Base-by-base conservation (phyloP, 2,329 filamentous ascomycete genomes). In the Paecilomyces sp. region DNA sequence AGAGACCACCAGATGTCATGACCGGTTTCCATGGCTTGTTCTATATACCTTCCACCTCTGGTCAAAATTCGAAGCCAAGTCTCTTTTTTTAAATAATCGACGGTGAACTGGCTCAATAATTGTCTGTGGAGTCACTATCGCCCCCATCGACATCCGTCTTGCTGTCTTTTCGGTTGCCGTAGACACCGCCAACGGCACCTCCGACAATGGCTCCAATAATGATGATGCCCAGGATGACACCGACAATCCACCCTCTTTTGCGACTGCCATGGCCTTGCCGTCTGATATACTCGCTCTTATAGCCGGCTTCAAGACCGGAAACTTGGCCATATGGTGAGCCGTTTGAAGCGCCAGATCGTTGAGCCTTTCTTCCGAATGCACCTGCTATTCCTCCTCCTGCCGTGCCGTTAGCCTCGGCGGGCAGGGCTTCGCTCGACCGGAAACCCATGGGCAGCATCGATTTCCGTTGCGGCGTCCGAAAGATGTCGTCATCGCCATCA, bases 11-110 rank as follows among this genome's bases (percentile, higher is more conserved):
- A 97, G 77, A 9, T 94, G 93, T 93, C 93, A 97, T 73, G 96
- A 93, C 92, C 92, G 97, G n/a, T 81, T 50, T 81, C 67, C 75
- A 75, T 4, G 79, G 80, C 73, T 97, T 88, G 77, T 87, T 96
- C 18, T 75, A 70, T 58, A 88, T 80, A 28, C 25, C 79, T 97
- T 97, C 93, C 93, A 97, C 2, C 92, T 92, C 80, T 97, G 93
- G 71, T 97, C 93, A 72, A 97, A 97, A 91, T 71, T 92, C 90
- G 73, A 97, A 97, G 85, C 85, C 85, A 61, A 76, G 97, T 95
- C 75, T 96, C 89, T 1, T 77, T 66, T 8, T 89, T 51, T 88
- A 87, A 22, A 66, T 90, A 5, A 18, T 47, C 36, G 15, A 47
- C 36, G 13, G 13, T n/a, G 18, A 15, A 4, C 41, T 8, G 15